These are phyloP conservation scores for Eucalyptus victrix DNA, from an alignment of 345 rosid species.

Conservation along the genomic window DNA sequence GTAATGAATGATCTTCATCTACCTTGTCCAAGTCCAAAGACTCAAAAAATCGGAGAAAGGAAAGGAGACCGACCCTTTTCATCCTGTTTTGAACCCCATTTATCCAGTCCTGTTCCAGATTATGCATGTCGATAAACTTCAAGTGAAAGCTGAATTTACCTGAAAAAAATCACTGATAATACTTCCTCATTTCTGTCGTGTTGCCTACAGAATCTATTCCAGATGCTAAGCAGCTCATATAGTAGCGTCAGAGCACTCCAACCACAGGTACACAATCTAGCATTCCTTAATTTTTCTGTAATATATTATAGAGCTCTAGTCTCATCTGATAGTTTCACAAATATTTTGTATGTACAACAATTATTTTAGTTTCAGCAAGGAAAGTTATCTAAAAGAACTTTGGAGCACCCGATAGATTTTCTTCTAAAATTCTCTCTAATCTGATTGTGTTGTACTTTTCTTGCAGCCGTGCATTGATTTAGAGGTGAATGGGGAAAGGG, in stretches of 20 bases:
- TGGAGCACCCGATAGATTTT: background rate
- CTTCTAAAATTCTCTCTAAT: background rate
- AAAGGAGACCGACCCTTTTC: background rate
- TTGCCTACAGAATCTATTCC: constrained; percentile 17
- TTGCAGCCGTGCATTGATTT: background rate
- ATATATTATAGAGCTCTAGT: background rate
- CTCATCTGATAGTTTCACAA: background rate
- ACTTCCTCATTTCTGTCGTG: background rate
- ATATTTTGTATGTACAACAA: background rate
- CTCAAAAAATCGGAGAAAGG: background rate
- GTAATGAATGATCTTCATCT: constrained; percentile 1
- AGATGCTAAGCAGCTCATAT: constrained; percentile 30
- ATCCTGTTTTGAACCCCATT: background rate
- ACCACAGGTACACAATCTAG: constrained; percentile 13
- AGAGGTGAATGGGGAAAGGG: constrained; percentile 8
- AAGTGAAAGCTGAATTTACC: background rate
- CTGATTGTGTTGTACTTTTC: background rate
- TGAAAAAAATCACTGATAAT: background rate
- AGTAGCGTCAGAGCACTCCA: background rate
- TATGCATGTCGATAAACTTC: background rate
- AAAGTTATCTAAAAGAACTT: background rate
- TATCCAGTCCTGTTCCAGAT: background rate
- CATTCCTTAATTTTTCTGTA: background rate
- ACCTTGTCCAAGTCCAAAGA: background rate
- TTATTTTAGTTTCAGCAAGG: background rate